Conservation (phyloP, 2,329 filamentous ascomycete species). For the Colletotrichum scovillei region DNA sequence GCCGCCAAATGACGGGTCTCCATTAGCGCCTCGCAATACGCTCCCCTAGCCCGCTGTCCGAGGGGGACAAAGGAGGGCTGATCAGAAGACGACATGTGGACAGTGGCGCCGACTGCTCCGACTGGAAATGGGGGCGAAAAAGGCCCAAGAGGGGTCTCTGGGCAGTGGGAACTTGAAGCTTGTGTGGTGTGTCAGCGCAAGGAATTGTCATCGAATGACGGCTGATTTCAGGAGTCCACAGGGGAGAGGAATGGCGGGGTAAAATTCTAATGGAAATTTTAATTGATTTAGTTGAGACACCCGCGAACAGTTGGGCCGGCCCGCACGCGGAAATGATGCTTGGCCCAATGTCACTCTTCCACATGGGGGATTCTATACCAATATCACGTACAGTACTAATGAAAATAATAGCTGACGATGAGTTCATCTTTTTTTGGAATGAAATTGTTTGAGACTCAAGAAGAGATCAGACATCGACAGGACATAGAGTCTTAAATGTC, state of each 20-base stretch:
- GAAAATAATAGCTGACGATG: too few relatives aligned
- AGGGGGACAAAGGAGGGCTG: conserved; percentile 12
- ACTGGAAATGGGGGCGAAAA: background rate
- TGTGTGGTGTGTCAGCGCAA: conserved; percentile 26
- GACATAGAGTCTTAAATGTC: background rate
- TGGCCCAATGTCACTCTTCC: conserved; percentile 1
- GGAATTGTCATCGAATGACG: conserved; percentile 27
- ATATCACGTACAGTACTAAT: background rate
- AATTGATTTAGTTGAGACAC: conserved; percentile 33
- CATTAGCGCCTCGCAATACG: conserved; percentile 25
- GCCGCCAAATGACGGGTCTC: conserved; percentile 8
- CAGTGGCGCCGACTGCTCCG: background rate
- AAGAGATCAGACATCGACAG: background rate
- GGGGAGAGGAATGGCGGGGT: conserved; percentile 28
- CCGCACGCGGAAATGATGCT: conserved; percentile 27
- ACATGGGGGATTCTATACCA: background rate
- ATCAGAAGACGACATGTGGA: conserved; percentile 3
- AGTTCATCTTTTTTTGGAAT: background rate
- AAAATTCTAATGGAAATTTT: conserved; percentile 24
- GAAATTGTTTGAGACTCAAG: background rate
- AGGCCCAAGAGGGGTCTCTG: background rate
- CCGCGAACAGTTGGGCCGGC: conserved; percentile 22
- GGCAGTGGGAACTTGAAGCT: background rate
- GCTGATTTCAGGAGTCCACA: conserved; percentile 22
- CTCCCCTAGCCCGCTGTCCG: conserved; percentile 12